phyloP scores from a whole-genome alignment of 176 grass and related monocot species.

The Cenchrus americanus region DNA sequence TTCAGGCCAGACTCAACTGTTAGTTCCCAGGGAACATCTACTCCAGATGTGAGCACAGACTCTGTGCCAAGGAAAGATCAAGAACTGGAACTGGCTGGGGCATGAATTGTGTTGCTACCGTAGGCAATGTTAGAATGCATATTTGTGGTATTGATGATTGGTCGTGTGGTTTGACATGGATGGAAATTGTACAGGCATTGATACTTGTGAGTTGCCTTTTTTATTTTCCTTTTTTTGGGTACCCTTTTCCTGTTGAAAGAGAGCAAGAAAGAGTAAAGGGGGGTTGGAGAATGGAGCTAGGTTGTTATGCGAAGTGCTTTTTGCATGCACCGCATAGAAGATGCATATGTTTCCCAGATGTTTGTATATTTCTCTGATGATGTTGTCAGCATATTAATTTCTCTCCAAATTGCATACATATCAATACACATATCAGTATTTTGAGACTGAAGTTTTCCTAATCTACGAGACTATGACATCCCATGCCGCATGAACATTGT shows the following conservation, averaged over 20 bases:
- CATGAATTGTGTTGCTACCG: slow-evolving; percentile 15
- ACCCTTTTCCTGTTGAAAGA: slow-evolving; percentile 6
- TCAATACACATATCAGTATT: not conserved
- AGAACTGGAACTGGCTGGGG: slow-evolving; percentile 4
- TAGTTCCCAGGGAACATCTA: slow-evolving; percentile 53
- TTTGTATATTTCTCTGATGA: slow-evolving; percentile 37
- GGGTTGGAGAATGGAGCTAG: slow-evolving; percentile 35
- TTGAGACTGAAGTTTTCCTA: not conserved
- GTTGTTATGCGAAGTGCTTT: slow-evolving; percentile 44
- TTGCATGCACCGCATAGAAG: slow-evolving; percentile 43
- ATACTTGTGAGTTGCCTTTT: not conserved
- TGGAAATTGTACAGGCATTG: slow-evolving; percentile 48
- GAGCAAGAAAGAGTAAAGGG: not conserved
- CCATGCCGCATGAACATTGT: not conserved
- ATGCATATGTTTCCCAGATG: slow-evolving; percentile 20
- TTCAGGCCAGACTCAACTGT: slow-evolving; percentile 50
- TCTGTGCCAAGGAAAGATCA: slow-evolving; percentile 30
- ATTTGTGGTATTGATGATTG: slow-evolving; percentile 30
- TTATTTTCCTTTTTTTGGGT: not conserved
- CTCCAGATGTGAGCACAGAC: slow-evolving; percentile 46
- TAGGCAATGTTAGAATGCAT: slow-evolving; percentile 30
- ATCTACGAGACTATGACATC: no score
- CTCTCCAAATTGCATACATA: not conserved
- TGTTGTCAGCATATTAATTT: slow-evolving; percentile 3
- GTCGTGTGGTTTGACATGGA: slow-evolving; percentile 44